These are phyloP conservation scores for Chimonanthus salicifolius DNA, from an alignment of 164 flowering plant species.

Conservation along the genomic window DNA sequence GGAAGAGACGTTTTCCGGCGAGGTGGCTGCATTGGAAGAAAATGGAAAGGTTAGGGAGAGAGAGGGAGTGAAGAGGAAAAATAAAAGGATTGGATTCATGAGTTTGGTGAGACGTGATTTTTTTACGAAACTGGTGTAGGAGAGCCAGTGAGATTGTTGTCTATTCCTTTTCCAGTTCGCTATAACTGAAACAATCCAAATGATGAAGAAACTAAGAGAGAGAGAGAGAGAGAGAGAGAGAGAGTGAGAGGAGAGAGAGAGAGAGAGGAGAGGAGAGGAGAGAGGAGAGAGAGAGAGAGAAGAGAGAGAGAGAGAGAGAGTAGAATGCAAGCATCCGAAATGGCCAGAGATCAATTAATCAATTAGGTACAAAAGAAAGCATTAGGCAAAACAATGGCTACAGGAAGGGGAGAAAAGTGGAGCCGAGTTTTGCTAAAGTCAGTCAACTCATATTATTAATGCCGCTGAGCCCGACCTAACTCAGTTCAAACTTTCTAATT, in stretches of 20 bases:
- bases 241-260: slow-evolving; percentile 11
- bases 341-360: not conserved
- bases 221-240: slow-evolving; percentile 7
- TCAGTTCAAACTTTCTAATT: too few species aligned
- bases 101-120: slow-evolving; percentile 3
- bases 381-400: too few species aligned
- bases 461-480: too few species aligned
- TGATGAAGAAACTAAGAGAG: too few species aligned
- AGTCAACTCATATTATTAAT: too few species aligned
- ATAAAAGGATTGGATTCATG: slow-evolving; percentile 5
- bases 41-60: not conserved
- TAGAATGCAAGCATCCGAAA: not conserved
- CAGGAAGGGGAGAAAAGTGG: too few species aligned
- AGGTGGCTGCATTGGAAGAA: slow-evolving; percentile 41
- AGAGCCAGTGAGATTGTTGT: not conserved
- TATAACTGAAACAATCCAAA: not conserved
- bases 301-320: not conserved
- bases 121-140: not conserved
- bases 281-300: slow-evolving; percentile 10
- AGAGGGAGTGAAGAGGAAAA: slow-evolving; percentile 11
- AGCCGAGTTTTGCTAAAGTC: too few species aligned
- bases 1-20: slow-evolving; percentile 46
- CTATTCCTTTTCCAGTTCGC: not conserved
- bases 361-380: too few species aligned
- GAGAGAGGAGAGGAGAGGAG: not conserved